Base-by-base conservation (phyloP, 2,329 filamentous ascomycete species). In the Claviceps pazoutovae region DNA sequence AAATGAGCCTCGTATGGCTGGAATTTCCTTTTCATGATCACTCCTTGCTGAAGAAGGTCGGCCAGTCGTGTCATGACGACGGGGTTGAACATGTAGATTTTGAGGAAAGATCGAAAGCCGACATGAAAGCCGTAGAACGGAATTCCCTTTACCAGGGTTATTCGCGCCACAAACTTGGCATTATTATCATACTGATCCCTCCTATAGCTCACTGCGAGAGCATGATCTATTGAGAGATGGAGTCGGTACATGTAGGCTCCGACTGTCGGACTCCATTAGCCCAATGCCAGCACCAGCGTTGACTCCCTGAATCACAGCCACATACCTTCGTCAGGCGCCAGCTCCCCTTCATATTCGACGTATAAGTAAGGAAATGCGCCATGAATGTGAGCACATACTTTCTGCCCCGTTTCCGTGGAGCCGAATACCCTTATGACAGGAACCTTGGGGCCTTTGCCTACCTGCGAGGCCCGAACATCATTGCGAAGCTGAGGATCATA, bases 41-140 rank as follows among this genome's bases (percentile, higher is more conserved):
- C 84, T 7, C 93, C 93, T 66, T 95, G 89, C 17, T 87, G 83
- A 43, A 98, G 74, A 47, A 98, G 74, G 62, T 97, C 90, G 26
- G 87, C 82, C 53, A 97, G 74, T 36, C 91, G 80, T n/a, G 83
- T 88, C 79, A 93, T 94, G 55, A 91, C 80, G 44, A 82, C 66
- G 0, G 93, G 91, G 60, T 94, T 95, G 59, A 95, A 78, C 69
- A 97, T 78, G 65, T 98, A 97, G 53, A 98, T 86, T 66, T 98
- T 98, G 60, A 96, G 79, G 62, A 88, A 98, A 66, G 86, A 86
- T 44, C 79, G 82, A 66, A 95, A 95, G 51, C 94, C 93, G 49
- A 97, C 88, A 67, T 95, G 79, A 63, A 93, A 97, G 17, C 93
- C 94, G 64, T 95, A 98, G 70, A 96, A 98, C 0, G 94, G 93